A percentile compares a stretch with the other conserved stretches of the same genome.
Evolutionary conservation across 768 basidiomycete species (phyloP).

Genomic region (Auriculariales sp.): DNA sequence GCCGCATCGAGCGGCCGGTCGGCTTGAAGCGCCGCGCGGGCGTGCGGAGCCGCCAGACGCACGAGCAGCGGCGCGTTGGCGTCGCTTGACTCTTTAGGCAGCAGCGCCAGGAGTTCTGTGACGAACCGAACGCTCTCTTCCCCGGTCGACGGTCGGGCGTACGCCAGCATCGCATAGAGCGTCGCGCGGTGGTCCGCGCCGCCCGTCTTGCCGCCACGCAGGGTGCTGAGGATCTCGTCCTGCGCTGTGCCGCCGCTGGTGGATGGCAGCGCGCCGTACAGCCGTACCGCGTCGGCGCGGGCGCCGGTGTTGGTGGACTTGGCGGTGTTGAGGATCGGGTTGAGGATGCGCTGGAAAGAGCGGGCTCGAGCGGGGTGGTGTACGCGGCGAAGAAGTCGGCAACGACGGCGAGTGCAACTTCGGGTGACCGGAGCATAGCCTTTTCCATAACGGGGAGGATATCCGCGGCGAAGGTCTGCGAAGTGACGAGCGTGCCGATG

Average conservation of each 20-base stretch:
- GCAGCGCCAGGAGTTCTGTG: conserved; percentile 26
- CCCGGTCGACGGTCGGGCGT: conserved; percentile 30
- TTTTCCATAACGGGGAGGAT: conserved; percentile 70
- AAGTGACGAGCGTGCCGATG: conserved; percentile 33
- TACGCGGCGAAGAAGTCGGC: conserved; percentile 44
- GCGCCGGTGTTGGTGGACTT: conserved; percentile 60
- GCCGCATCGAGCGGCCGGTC: conserved; percentile 28
- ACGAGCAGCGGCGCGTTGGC: conserved; percentile 39
- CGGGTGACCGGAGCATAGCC: conserved; percentile 67
- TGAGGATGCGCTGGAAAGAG: conserved; percentile 40
- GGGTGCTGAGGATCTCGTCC: conserved; percentile 55
- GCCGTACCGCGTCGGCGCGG: conserved; percentile 35
- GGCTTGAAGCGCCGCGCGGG: conserved; percentile 35
- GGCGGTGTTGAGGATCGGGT: conserved; percentile 46
- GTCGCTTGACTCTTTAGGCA: conserved; percentile 72
- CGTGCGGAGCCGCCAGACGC: conserved; percentile 40
- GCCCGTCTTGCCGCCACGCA: conserved; percentile 71
- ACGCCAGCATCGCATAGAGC: conserved; percentile 64
- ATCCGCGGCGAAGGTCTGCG: conserved; percentile 33
- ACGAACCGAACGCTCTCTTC: conserved; percentile 34
- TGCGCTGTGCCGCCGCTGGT: conserved; percentile 32
- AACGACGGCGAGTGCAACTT: conserved; percentile 48
- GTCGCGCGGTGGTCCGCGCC: conserved; percentile 76
- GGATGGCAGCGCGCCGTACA: conserved; percentile 38
- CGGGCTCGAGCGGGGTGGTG: conserved; percentile 30